Evolutionary conservation across 129 eudicot species (phyloP).

Genomic region (Flaveria trinervia): DNA sequence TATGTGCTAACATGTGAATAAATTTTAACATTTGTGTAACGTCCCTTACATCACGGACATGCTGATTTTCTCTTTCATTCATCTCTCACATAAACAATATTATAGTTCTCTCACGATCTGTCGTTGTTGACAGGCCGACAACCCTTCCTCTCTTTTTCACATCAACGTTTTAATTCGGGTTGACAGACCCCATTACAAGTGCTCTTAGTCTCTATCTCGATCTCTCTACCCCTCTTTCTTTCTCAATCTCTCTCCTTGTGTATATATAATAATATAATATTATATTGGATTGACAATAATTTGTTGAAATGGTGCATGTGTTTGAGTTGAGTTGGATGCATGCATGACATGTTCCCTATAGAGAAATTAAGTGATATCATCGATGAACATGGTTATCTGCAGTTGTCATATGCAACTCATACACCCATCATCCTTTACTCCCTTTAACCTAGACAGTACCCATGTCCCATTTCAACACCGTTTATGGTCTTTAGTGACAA

Average conservation of each 20-base stretch:
- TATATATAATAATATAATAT: not conserved
- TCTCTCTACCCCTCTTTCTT: not conserved
- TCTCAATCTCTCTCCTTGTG: too few relatives aligned
- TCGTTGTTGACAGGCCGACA: too few relatives aligned
- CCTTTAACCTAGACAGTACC: constrained; percentile 32
- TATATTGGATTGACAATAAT: constrained; percentile 12
- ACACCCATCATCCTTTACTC: constrained; percentile 36
- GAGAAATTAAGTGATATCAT: constrained; percentile 20
- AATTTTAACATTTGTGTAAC: too few relatives aligned
- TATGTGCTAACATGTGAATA: too few relatives aligned
- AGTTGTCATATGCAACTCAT: constrained; percentile 25
- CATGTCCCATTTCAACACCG: constrained; percentile 36
- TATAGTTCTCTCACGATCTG: too few relatives aligned
- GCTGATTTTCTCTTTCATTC: too few relatives aligned
- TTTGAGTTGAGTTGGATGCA: constrained; percentile 28
- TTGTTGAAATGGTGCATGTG: constrained; percentile 12
- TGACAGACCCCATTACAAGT: too few relatives aligned
- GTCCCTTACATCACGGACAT: too few relatives aligned
- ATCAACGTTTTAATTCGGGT: too few relatives aligned
- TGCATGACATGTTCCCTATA: constrained; percentile 37
- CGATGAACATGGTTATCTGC: constrained; percentile 24
- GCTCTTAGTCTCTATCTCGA: not conserved
- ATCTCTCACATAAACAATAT: too few relatives aligned
- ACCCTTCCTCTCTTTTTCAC: too few relatives aligned
- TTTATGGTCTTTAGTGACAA: not conserved